phyloP scores from a whole-genome alignment of 257 asterid genomes.

The Lavandula angustifolia region DNA sequence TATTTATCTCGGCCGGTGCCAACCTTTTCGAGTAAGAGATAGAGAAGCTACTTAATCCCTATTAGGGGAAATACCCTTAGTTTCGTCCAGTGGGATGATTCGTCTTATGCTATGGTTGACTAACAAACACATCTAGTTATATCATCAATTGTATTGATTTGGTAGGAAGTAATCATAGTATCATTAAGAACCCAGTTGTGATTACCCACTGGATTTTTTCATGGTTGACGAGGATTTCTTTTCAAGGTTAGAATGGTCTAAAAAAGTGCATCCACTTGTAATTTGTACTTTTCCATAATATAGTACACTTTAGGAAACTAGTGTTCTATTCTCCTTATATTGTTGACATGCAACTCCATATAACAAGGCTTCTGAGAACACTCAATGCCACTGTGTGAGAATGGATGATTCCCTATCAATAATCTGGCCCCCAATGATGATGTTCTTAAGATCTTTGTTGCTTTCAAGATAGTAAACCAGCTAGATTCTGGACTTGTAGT shows the following conservation, averaged over 20 bases:
- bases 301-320: neutral
- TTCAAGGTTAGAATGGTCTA: too few relatives aligned
- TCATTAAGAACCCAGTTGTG: neutral
- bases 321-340: neutral
- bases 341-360: neutral
- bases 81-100: neutral
- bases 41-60: neutral
- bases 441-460: neutral
- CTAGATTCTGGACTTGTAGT: neutral
- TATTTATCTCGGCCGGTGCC: neutral
- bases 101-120: neutral
- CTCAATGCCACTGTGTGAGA: neutral
- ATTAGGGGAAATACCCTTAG: neutral
- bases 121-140: neutral
- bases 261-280: too few relatives aligned
- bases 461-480: neutral
- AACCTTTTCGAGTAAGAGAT: neutral
- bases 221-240: too few relatives aligned
- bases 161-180: neutral
- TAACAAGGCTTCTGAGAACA: too few relatives aligned
- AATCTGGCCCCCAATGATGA: neutral
- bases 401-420: constrained; percentile 1
- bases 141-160: neutral
- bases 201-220: too few relatives aligned
- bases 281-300: too few relatives aligned